A percentile compares a stretch with the other conserved stretches of the same genome.
Conservation (phyloP, 495 filamentous ascomycete genomes). For the Aspergillus avenaceus region DNA sequence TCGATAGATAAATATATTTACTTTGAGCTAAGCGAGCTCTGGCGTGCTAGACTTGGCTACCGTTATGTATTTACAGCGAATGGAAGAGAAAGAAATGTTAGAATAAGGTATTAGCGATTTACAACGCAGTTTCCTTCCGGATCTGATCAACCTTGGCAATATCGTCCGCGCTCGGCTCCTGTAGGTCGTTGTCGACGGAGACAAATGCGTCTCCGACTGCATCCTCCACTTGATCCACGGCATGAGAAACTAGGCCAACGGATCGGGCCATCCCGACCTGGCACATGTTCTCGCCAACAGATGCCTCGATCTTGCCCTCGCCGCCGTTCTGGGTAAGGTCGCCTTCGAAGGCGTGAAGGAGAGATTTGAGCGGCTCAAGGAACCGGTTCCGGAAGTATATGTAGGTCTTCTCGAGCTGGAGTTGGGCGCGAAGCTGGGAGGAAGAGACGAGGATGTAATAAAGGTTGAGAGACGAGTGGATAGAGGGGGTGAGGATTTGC, state of each 20-base stretch:
- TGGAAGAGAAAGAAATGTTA: background rate
- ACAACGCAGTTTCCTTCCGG: conserved; percentile 21
- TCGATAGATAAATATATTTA: too few relatives aligned
- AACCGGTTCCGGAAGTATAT: conserved; percentile 37
- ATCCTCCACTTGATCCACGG: conserved; percentile 37
- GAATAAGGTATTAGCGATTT: background rate
- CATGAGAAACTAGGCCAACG: conserved; percentile 33
- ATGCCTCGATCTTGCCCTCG: conserved; percentile 34
- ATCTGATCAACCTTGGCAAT: conserved; percentile 25
- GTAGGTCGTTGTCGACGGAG: conserved; percentile 25
- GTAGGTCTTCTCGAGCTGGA: conserved; percentile 37
- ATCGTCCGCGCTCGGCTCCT: conserved; percentile 28
- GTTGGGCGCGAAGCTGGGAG: conserved; percentile 19
- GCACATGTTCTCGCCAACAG: conserved; percentile 37
- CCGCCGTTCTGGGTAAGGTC: conserved; percentile 36
- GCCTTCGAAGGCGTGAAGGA: conserved; percentile 31
- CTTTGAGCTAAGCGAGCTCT: too few relatives aligned
- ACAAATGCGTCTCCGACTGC: conserved; percentile 31
- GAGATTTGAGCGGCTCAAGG: conserved; percentile 27
- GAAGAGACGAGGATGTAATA: conserved; percentile 43
- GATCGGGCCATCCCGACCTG: conserved; percentile 35
- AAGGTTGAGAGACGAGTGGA: conserved; percentile 42
- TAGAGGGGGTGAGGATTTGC: conserved; percentile 30
- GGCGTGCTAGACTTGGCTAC: too few relatives aligned
- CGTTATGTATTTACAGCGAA: background rate